Base-by-base conservation (phyloP, 2,329 filamentous ascomycete genomes). In the Cordyceps cicadae region DNA sequence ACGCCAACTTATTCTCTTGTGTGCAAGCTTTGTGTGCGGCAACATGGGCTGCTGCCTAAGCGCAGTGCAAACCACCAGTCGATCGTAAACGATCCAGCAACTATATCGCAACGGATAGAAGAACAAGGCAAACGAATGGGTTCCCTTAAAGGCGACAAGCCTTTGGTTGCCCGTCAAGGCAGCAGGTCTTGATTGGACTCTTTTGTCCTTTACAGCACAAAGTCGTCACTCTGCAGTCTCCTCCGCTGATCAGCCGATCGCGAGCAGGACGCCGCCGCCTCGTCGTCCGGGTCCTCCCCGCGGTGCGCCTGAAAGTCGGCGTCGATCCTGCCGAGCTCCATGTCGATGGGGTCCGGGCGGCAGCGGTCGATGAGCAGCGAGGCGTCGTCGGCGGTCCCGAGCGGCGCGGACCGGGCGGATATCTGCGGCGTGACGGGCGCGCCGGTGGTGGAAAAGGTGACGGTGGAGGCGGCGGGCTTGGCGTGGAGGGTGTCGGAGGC, bases 311-410 rank as follows among this genome's bases (percentile, higher is more conserved):
- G 32, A 32, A 52, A 62, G 37, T 26, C 41, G 24, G 37, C 41
- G 24, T 60, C 61, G 52, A 62, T 62, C 24, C 57, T 53, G 32
- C 56, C 48, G 34, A 62, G 61, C 46, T 62, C 61, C 19, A 62
- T 46, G 49, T 62, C 61, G 26, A 62, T 60, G 14, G 56, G 61
- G 29, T 62, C 57, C 52, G 54, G 43, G 9, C 43, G n/a, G 14
- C 59, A 19, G 29, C 59, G 29, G 29, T 50, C 41, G 11, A 57
- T 37, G n/a, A 53, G 46, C 17, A 48, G 46, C 24, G 59, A 57
- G 4, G 26, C 34, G 6, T 61, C 53, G 1, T 61, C 53, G 1
- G 50, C 32, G 24, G 24, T 24, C 3, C 24, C 24, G 24, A 4
- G 24, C 24, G 24, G 24, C n/a, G 37, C 45, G 5, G 55, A 59